These are phyloP conservation scores for Alternaria postmessia DNA, from an alignment of 2,329 filamentous ascomycete genomes.

Conservation along the genomic window DNA sequence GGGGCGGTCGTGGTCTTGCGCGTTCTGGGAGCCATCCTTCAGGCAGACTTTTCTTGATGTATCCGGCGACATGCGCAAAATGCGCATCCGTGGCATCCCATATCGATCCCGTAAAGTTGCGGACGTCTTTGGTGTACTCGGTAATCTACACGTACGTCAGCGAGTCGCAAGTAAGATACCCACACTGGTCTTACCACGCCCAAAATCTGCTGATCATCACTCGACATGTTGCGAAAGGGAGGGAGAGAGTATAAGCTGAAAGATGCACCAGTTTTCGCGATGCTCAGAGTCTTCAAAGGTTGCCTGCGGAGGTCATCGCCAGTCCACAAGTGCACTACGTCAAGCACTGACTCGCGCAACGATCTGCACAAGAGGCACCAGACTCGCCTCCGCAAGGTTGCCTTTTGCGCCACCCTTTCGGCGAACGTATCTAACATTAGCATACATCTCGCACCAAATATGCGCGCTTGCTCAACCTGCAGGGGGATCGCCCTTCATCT, in stretches of 20 bases:
- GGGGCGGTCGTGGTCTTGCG: conserved; percentile 66
- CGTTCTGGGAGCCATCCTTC: conserved; percentile 77
- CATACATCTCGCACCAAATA: conserved; percentile 8
- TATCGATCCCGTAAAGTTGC: conserved; percentile 73
- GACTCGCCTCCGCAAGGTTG: background rate
- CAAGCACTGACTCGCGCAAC: conserved; percentile 22
- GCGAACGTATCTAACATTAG: conserved; percentile 2
- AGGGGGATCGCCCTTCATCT: conserved; percentile 18
- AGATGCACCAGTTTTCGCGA: too few relatives aligned
- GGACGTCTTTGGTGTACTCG: conserved; percentile 70
- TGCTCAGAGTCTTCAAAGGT: background rate
- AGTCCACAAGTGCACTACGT: conserved; percentile 16
- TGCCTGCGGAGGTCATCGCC: conserved; percentile 12
- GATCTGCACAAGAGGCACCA: conserved; percentile 17
- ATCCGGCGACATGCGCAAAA: conserved; percentile 77
- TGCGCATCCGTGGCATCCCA: conserved; percentile 83
- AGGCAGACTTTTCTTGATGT: conserved; percentile 73
- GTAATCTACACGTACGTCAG: conserved; percentile 57
- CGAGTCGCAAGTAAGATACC: conserved; percentile 8
- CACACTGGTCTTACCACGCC: conserved; percentile 69
- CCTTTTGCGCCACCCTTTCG: conserved; percentile 25
- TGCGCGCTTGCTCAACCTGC: conserved; percentile 26
- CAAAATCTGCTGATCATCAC: conserved; percentile 79
- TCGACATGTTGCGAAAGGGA: conserved; percentile 66
- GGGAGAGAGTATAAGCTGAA: background rate